Conservation (phyloP, 179 eudicot species). For the Beta lomatogona region DNA sequence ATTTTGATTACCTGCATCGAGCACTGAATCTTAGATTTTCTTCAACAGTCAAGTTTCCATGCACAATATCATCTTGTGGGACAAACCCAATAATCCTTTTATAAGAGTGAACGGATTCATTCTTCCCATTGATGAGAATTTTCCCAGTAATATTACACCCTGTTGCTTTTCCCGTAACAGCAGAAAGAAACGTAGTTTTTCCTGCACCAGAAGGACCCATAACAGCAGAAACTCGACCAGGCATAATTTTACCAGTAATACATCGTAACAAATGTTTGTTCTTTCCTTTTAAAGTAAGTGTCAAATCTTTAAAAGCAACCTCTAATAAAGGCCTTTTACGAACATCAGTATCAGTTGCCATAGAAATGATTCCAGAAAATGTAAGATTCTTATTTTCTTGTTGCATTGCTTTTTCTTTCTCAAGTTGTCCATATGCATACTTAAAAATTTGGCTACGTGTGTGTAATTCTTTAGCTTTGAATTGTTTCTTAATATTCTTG, state of each 20-base stretch:
- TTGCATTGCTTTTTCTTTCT: slow-evolving; percentile 86
- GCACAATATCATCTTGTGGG: slow-evolving; percentile 97
- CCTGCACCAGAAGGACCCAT: slow-evolving; percentile 99
- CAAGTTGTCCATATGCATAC: slow-evolving; percentile 91
- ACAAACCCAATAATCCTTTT: slow-evolving; percentile 86
- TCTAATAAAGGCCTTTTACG: slow-evolving; percentile 74
- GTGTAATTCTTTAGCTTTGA: slow-evolving; percentile 65
- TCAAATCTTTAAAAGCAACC: slow-evolving; percentile 77
- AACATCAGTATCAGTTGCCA: slow-evolving; percentile 71
- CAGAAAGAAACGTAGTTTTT: slow-evolving; percentile 90
- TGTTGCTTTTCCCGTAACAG: slow-evolving; percentile 68
- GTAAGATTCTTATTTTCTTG: slow-evolving; percentile 67
- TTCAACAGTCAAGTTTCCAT: slow-evolving; percentile 89
- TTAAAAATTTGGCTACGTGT: slow-evolving; percentile 84
- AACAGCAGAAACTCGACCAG: slow-evolving; percentile 88
- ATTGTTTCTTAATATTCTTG: slow-evolving; percentile 61
- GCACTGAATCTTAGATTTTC: slow-evolving; percentile 91
- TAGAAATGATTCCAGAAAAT: slow-evolving; percentile 75
- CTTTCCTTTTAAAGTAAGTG: slow-evolving; percentile 74
- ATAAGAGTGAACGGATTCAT: slow-evolving; percentile 67
- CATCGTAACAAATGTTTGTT: slow-evolving; percentile 63
- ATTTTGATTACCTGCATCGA: slow-evolving; percentile 65
- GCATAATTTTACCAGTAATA: slow-evolving; percentile 77
- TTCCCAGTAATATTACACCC: slow-evolving; percentile 69
- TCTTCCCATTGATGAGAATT: slow-evolving; percentile 71